Percentiles rank a stretch among this genome's conserved stretches.
Evolutionary conservation across 495 filamentous ascomycete genomes (phyloP).

Genomic region (Penicillium riverlandense): DNA sequence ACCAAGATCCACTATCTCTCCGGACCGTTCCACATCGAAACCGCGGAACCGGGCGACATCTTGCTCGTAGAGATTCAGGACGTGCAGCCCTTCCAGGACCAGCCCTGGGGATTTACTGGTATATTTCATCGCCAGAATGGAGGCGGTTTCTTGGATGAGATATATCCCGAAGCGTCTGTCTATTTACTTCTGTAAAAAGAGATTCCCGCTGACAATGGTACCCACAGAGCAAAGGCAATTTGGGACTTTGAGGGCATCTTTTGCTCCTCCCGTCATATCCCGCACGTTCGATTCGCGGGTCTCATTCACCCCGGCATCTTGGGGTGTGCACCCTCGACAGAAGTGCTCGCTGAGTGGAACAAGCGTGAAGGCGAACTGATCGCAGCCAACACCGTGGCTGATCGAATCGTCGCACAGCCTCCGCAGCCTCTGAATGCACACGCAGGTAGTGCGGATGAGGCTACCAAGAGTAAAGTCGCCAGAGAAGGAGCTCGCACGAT

Average conservation of each 20-base stretch:
- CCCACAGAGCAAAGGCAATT: slow-evolving; percentile 75
- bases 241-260: slow-evolving; percentile 98
- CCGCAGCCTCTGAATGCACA: slow-evolving; percentile 66
- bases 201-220: too few species aligned
- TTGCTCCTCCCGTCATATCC: slow-evolving; percentile 86
- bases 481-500: slow-evolving; percentile 86
- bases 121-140: slow-evolving; percentile 80
- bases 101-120: slow-evolving; percentile 90
- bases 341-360: slow-evolving; percentile 71
- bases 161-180: slow-evolving; percentile 71
- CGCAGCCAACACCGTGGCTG: slow-evolving; percentile 49
- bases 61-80: slow-evolving; percentile 92
- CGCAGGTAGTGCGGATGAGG: slow-evolving; percentile 56
- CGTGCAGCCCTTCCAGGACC: slow-evolving; percentile 81
- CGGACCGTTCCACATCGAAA: slow-evolving; percentile 85
- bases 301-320: slow-evolving; percentile 93
- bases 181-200: not conserved
- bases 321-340: slow-evolving; percentile 75
- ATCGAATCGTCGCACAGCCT: slow-evolving; percentile 73
- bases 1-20: slow-evolving; percentile 82
- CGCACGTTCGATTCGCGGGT: slow-evolving; percentile 81
- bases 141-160: slow-evolving; percentile 85
- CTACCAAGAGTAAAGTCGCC: slow-evolving; percentile 66
- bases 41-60: slow-evolving; percentile 79
- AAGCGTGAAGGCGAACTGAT: slow-evolving; percentile 74